Base-by-base conservation (phyloP, 1,284 basidiomycete species). In the Inonotus obliquus region DNA sequence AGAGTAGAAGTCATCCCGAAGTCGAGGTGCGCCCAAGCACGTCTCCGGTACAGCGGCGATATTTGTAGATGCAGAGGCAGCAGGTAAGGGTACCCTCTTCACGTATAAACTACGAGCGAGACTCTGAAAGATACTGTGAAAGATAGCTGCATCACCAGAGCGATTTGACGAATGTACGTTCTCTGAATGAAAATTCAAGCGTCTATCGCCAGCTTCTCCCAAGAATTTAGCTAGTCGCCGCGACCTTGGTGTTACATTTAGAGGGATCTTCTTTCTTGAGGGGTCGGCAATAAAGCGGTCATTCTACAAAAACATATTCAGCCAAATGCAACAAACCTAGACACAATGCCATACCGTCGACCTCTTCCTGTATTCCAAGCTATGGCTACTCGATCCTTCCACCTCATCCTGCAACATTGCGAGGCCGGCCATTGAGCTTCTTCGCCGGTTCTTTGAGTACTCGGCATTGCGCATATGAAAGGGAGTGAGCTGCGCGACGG, bases 11-110 rank as follows among this genome's bases (percentile, higher is more conserved):
- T 64, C 63, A 39, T 61, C 63, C 17, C 37, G 54, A 14, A 64
- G 41, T n/a, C 60, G 49, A 13, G 63, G 63, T n/a, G 63, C 63
- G 56, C 52, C 53, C 14, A 64, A 51, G 41, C 59, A 61, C 19
- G 51, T 47, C 53, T 61, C 60, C 25, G 63, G 60, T 13, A 25
- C 10, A 10, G 48, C n/a, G 17, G 44, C 27, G 5, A 64, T 44
- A 48, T 64, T 64, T 39, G 60, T 62, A 19, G 63, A 61, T 21
- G 63, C 63, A 7, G 63, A 64, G 3, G 63, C 60, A 5, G 25
- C 38, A 44, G 63, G 61, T 21, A 41, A 29, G 21, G 63, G 63
- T 1, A 37, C 23, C 11, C 60, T 55, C 21, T 54, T 49, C 21
- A 61, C 63, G 38, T 64, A 64, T 6, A 64, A 51, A 14, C 38